Evolutionary conservation across 169 alveolate genomes (phyloP), one percentile per base, ranked within the genome.

Genomic region (Plasmodium vinckei): DNA sequence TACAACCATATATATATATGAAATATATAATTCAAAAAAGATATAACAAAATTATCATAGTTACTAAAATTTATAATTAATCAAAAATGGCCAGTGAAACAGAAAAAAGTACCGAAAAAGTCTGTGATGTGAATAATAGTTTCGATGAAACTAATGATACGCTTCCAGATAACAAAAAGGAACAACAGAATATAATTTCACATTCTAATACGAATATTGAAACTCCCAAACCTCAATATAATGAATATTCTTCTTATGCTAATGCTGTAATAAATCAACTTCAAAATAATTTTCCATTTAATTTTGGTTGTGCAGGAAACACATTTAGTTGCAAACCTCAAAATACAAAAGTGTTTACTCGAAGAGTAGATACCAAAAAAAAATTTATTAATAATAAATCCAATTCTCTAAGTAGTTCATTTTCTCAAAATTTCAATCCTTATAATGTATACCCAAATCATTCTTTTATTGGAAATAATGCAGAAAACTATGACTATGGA

Each of bases 121-220:
- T 77, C 77, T 51, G 51, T 15, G 61, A 77, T 47, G 17, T 42
- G 57, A 75, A 77, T 9, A 77, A 61, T 15, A 49, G 49, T 46
- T 63, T 77, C 49, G 77, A 77, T 42, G 77, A 63, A 64, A 77
- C 88, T 21, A 77, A 65, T 44, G 88, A 77, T 51, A 77, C 88
- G 6, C 68, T 21, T 15, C 54, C 69, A 7, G 88, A 56, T 7
- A 77, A 75, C 57, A 23, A 23, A 63, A 21, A 68, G 15, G 68
- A 71, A 44, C 44, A 25, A 25, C 68, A 65, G 25, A 25, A 59
- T 15, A 56, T 67, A 42, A 70, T 39, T n/a, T 70, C 84, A 4
- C 42, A 79, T 27, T 33, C 89, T 54, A 51, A 47, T 33, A 63
- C 53, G 44, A 61, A 70, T 71, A 63, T 75, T 23, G 70, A 19